These are phyloP conservation scores for Apodospora peruviana DNA, from an alignment of 495 filamentous ascomycete genomes.

Conservation along the genomic window DNA sequence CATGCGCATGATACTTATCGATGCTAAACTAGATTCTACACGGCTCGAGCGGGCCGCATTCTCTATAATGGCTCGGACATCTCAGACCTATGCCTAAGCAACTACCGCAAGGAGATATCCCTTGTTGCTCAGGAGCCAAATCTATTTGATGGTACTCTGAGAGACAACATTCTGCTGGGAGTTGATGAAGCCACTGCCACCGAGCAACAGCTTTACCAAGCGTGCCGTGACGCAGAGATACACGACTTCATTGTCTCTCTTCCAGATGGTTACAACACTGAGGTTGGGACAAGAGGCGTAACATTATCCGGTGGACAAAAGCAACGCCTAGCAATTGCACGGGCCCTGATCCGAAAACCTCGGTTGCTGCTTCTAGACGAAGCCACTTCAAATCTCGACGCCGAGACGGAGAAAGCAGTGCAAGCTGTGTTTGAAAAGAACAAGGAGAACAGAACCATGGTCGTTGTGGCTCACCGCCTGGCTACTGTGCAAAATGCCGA, in stretches of 20 bases:
- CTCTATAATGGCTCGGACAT: constrained; percentile 46
- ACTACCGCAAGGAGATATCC: constrained; percentile 49
- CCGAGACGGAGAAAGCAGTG: constrained; percentile 66
- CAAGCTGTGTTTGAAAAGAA: constrained; percentile 67
- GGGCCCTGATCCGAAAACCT: constrained; percentile 71
- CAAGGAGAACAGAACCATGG: constrained; percentile 59
- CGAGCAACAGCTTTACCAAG: constrained; percentile 39
- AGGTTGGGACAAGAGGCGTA: constrained; percentile 58
- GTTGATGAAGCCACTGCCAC: constrained; percentile 32
- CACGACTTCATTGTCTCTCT: constrained; percentile 54
- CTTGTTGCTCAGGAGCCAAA: constrained; percentile 56
- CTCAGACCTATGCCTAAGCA: constrained; percentile 37
- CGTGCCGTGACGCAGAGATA: constrained; percentile 52
- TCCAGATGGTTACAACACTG: constrained; percentile 56
- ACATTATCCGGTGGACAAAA: constrained; percentile 73
- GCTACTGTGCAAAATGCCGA: constrained; percentile 55
- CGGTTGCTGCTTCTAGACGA: constrained; percentile 73
- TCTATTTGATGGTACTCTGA: constrained; percentile 56
- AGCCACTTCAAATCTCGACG: constrained; percentile 71
- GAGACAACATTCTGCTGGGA: constrained; percentile 56
- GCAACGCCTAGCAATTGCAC: constrained; percentile 69
- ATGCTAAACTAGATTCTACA: constrained; percentile 59
- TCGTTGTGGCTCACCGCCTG: constrained; percentile 68
- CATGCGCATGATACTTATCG: too few relatives aligned
- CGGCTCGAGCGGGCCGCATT: constrained; percentile 42